Evolutionary conservation across 768 basidiomycete species (phyloP), one percentile per base, ranked within the genome.

Genomic region (Amanita polypyramis): DNA sequence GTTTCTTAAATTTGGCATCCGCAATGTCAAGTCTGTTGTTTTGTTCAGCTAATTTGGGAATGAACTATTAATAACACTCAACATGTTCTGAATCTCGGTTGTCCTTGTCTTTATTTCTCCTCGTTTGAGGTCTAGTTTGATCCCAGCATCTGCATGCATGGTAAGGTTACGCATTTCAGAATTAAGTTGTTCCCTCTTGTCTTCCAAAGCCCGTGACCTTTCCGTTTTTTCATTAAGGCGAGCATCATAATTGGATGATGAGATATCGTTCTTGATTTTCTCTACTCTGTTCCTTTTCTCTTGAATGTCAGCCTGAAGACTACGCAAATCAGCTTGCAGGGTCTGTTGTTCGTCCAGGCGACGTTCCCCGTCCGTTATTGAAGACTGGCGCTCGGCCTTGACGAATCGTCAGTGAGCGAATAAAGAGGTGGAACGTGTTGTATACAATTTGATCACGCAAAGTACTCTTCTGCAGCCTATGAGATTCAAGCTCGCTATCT

Each of bases 141-240:
- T 90, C 37, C 95, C 70, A 1, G 78, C 70, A 46, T 93, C 86
- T 0, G 88, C 83, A 60, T 97, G 92, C 38, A 77, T 56, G 55
- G 79, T 90, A 55, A 96, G 64, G 1, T 70, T 65, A 27, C 77
- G 72, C 35, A 93, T 70, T 52, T 96, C 94, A 0, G 62, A 54
- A 47, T 82, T 87, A 51, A 95, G 65, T 15, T 62, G 60, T 14
- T 94, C 90, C 43, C 85, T 70, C 40, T 70, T 72, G 30, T 78
- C 79, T 51, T 97, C 90, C 43, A 89, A 66, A 20, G 54, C 58
- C 30, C 81, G 74, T n/a, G 70, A 66, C 49, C 74, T 76, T 21
- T 67, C 61, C 0, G 68, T 66, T 45, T 78, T 74, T 50, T 85
- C 79, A 0, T 59, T 65, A 19, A 89, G 57, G 34, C 72, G 75